Evolutionary conservation across 768 basidiomycete species (phyloP).

Genomic region (Scleroderma bovista): DNA sequence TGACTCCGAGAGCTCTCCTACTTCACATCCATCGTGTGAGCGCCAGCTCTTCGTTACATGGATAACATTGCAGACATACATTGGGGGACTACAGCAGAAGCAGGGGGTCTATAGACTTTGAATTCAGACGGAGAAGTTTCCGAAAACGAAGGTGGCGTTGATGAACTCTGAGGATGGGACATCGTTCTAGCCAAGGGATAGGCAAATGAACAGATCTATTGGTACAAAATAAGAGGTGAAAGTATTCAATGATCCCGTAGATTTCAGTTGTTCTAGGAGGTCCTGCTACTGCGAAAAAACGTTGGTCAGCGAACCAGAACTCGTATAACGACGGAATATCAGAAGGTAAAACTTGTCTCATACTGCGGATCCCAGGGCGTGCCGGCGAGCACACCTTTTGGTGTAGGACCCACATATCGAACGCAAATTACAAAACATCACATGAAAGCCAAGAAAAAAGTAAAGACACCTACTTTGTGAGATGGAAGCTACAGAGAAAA

Average conservation of each 20-base stretch:
- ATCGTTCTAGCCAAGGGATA: not conserved
- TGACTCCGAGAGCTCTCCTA: conserved; percentile 59
- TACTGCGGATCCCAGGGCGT: conserved; percentile 57
- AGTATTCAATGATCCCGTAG: not conserved
- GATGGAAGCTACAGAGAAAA: not conserved
- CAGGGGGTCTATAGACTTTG: conserved; percentile 46
- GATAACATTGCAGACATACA: conserved; percentile 27
- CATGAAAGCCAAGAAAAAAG: conserved; percentile 20
- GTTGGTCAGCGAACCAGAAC: conserved; percentile 4
- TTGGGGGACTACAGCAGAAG: conserved; percentile 20
- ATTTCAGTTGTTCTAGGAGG: not conserved
- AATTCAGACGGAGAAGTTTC: conserved; percentile 23
- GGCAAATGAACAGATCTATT: too few relatives aligned
- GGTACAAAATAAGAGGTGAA: too few relatives aligned
- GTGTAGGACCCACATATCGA: conserved; percentile 58
- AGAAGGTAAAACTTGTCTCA: conserved; percentile 65
- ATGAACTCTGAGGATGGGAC: not conserved
- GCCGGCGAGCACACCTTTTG: conserved; percentile 78
- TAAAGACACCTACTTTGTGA: conserved; percentile 11
- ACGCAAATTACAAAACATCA: conserved; percentile 89
- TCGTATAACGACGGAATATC: conserved; percentile 24
- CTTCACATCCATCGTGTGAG: conserved; percentile 11
- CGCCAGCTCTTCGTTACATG: not conserved
- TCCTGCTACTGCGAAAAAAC: not conserved
- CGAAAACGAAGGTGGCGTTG: conserved; percentile 1